Evolutionary conservation across 768 basidiomycete genomes (phyloP), one percentile per base, ranked within the genome.

Genomic region (Nidularia pulvinata): DNA sequence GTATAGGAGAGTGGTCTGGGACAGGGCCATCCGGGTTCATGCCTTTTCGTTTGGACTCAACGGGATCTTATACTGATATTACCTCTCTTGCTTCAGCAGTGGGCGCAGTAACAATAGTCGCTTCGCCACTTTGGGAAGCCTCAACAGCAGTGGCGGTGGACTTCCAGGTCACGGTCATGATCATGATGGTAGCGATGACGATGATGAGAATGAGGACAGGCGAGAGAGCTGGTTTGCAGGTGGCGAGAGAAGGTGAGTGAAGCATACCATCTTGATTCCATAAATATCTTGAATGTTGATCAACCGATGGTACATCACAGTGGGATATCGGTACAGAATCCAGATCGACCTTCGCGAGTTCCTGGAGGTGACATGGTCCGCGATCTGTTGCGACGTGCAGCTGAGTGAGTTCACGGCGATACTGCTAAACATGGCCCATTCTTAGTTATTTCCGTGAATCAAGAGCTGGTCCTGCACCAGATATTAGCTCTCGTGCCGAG

Each of bases 311-410:
- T 19, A 42, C 39, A 42, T 22, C 52, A 4, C 64, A 98, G 95
- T 67, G 96, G 95, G 2, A 78, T 99, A 46, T 89, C 88, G 2
- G 80, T 98, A 1, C 83, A 96, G 70, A 94, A 93, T 64, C 96
- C 96, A 1, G 83, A 89, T 61, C 65, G 73, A 46, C 74, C 64
- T 13, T 65, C 67, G 46, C 67, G 60, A 13, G 68, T 69, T 2
- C 83, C 83, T 1, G 87, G 84, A 2, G 83, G 85, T 5, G 65
- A 78, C 56, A 73, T 86, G 62, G 89, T 88, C 25, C 76, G 81
- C 45, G 85, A 91, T 58, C 80, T 97, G 39, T 69, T 98, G 48
- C 80, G 86, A 49, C 82, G 92, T 57, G 95, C 96, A 7, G 84
- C 84, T 19, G 83, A 91, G 91, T 95, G 64, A 46, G 86, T 76